Percentiles rank a stretch among this genome's conserved stretches.
phyloP scores from a whole-genome alignment of 495 filamentous ascomycete genomes.

The Aspergillus taichungensis region DNA sequence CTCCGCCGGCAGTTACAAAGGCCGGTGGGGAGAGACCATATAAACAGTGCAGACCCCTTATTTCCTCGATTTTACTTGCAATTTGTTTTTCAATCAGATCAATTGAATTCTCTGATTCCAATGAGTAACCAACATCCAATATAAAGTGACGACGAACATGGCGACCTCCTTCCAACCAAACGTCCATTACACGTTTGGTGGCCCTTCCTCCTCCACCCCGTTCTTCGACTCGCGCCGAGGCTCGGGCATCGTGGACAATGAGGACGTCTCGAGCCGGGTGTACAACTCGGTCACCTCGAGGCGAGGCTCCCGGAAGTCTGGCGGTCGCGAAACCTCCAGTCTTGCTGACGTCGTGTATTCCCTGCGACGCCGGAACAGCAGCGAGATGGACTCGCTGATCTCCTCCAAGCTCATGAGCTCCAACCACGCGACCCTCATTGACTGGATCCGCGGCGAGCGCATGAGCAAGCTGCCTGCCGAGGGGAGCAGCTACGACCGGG shows the following conservation, averaged over 20 bases:
- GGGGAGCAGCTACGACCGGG: constrained; percentile 32
- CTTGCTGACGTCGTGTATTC: constrained; percentile 11
- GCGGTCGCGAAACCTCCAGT: constrained; percentile 2
- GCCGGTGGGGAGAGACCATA: neutral
- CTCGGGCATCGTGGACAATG: constrained; percentile 1
- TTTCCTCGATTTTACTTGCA: too few species aligned
- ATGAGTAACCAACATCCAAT: neutral
- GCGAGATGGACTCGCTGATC: constrained; percentile 1
- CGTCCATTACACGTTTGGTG: constrained; percentile 5
- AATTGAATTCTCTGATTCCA: neutral
- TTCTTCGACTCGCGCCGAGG: constrained; percentile 1
- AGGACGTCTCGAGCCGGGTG: neutral
- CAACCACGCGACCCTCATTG: constrained; percentile 18
- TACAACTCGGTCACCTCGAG: constrained; percentile 1
- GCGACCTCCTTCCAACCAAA: constrained; percentile 8
- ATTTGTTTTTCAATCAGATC: too few species aligned
- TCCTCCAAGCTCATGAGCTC: constrained; percentile 4
- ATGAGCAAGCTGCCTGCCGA: constrained; percentile 30
- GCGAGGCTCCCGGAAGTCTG: constrained; percentile 8
- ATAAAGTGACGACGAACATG: neutral
- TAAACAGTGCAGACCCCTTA: too few species aligned
- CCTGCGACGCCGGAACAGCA: constrained; percentile 3
- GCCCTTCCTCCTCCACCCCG: constrained; percentile 1
- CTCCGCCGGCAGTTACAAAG: neutral
- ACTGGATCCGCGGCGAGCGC: constrained; percentile 19